A percentile compares a stretch with the other conserved stretches of the same genome.
Conservation (phyloP, 345 rosid genomes). For the Rhodamnia rubescens region DNA sequence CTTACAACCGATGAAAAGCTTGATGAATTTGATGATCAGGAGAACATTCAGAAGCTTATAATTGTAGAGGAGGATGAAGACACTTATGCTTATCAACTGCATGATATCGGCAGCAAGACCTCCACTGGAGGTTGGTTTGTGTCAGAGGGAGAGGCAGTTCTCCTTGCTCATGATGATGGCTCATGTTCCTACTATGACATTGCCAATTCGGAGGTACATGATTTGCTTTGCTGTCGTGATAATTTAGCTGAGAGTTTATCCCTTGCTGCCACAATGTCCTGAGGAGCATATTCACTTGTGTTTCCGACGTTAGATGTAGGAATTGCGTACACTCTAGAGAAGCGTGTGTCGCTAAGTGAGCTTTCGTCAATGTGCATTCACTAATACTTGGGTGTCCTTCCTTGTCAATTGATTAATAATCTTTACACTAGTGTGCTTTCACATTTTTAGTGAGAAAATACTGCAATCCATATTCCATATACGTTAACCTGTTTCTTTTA, state of each 20-base stretch:
- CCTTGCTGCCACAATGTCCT: neutral
- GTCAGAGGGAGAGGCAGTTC: constrained; percentile 92
- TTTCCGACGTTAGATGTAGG: neutral
- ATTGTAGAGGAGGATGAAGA: constrained; percentile 51
- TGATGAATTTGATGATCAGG: constrained; percentile 75
- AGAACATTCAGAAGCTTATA: constrained; percentile 30
- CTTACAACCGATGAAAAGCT: constrained; percentile 69
- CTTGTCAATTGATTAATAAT: neutral
- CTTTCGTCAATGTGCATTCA: neutral
- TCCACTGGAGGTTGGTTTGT: constrained; percentile 97
- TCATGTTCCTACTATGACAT: constrained; percentile 88
- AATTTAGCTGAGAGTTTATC: neutral
- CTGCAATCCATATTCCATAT: neutral
- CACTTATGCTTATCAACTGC: constrained; percentile 29
- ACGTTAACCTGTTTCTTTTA: neutral
- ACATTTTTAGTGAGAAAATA: neutral
- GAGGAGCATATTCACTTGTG: neutral
- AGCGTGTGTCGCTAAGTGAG: neutral
- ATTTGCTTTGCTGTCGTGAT: neutral
- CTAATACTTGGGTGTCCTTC: neutral
- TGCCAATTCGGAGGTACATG: constrained; percentile 69
- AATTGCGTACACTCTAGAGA: neutral
- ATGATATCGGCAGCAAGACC: constrained; percentile 54
- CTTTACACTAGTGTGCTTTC: neutral
- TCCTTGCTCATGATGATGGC: constrained; percentile 84